Percentiles rank a stretch among this genome's conserved stretches.
Conservation (phyloP, 164 flowering plant genomes). For the Vitis labrusca region DNA sequence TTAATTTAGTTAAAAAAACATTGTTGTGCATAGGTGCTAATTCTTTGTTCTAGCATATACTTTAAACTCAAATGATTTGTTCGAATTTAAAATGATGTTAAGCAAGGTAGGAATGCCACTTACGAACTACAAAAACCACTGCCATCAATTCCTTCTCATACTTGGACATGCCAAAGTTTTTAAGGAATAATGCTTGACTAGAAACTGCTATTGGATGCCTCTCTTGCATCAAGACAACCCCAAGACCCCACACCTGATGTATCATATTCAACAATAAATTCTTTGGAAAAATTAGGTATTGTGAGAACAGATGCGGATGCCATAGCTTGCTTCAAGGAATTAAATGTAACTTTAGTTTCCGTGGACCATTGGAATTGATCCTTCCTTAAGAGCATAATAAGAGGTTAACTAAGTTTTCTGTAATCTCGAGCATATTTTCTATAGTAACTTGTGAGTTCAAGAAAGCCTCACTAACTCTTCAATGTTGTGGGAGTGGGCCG, state of each 20-base stretch:
- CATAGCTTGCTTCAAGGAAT: background rate
- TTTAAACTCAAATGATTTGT: too few species aligned
- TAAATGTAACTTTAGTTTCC: background rate
- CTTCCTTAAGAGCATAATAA: background rate
- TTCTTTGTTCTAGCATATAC: too few species aligned
- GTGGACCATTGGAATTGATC: conserved; percentile 1
- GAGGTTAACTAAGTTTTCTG: background rate
- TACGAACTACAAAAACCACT: too few species aligned
- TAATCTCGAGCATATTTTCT: background rate
- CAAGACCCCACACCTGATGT: background rate
- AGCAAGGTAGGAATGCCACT: too few species aligned
- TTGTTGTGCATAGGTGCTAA: too few species aligned
- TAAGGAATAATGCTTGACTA: too few species aligned
- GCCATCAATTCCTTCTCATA: too few species aligned
- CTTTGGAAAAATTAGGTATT: background rate
- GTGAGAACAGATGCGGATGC: background rate
- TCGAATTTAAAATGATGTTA: too few species aligned
- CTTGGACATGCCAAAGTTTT: too few species aligned
- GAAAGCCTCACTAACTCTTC: background rate
- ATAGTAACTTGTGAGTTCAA: background rate
- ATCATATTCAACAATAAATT: conserved; percentile 1
- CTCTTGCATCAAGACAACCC: background rate
- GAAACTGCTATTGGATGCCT: too few species aligned
- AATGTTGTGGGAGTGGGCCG: background rate
- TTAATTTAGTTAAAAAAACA: too few species aligned